A percentile compares a stretch with the other conserved stretches of the same genome.
Conservation (phyloP, 179 eudicot genomes). For the Pouteria campechiana region DNA sequence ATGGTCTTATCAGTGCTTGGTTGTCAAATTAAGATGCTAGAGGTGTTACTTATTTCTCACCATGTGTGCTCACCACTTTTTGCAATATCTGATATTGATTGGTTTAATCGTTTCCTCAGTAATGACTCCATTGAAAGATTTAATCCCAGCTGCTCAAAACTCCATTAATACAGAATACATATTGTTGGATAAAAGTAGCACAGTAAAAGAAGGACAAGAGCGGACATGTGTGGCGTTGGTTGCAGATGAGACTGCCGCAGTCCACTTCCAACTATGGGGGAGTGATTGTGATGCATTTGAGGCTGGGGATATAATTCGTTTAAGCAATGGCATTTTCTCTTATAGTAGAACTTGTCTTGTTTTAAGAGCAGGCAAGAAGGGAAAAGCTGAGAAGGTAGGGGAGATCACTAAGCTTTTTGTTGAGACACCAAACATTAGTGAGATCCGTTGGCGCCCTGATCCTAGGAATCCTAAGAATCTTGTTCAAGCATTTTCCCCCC, state of each 20-base stretch:
- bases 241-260: conserved; percentile 80
- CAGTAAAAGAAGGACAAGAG: conserved; percentile 30
- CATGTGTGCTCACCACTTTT: no score
- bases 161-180: conserved; percentile 58
- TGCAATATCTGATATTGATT: no score
- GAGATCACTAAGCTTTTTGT: conserved; percentile 70
- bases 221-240: conserved; percentile 63
- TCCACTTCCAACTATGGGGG: conserved; percentile 87
- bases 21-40: no score
- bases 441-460: conserved; percentile 66
- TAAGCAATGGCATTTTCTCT: conserved; percentile 63
- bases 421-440: conserved; percentile 84
- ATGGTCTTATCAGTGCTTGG: no score
- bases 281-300: conserved; percentile 67
- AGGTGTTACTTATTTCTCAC: no score
- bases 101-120: no score
- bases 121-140: conserved; percentile 38
- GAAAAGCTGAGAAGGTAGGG: conserved; percentile 55
- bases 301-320: conserved; percentile 51
- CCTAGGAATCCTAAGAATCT: conserved; percentile 35
- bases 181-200: conserved; percentile 57
- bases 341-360: conserved; percentile 36
- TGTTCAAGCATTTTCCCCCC: conserved; percentile 38
- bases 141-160: conserved; percentile 70
- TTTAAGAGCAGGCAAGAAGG: conserved; percentile 73